Conservation (phyloP, 1,284 basidiomycete genomes). For the Cutaneotrichosporon sp. region DNA sequence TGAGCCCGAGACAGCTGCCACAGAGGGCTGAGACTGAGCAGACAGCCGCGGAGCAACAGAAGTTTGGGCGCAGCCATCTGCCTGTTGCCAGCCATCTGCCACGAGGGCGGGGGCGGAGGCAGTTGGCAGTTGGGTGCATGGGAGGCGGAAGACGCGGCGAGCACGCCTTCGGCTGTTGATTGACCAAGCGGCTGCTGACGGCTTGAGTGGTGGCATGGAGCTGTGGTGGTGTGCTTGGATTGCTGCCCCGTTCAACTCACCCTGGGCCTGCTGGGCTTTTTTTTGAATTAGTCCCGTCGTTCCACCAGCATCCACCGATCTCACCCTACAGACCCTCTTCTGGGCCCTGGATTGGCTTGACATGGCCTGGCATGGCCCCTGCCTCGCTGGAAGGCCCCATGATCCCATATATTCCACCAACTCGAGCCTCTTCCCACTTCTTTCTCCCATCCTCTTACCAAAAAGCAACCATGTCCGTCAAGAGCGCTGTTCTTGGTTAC, state of each 20-base stretch:
- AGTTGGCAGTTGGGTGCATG: neutral
- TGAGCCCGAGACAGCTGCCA: too few species aligned
- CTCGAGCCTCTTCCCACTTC: constrained; percentile 2
- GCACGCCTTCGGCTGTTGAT: neutral
- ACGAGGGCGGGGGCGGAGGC: neutral
- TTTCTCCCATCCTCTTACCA: constrained; percentile 5
- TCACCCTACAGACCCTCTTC: neutral
- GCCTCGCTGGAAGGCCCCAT: constrained; percentile 2
- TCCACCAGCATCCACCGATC: neutral
- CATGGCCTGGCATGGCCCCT: neutral
- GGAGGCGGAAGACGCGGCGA: neutral
- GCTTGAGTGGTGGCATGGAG: too few species aligned
- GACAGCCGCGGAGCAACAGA: too few species aligned
- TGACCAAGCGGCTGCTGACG: neutral
- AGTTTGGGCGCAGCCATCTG: too few species aligned
- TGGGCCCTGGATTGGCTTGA: neutral
- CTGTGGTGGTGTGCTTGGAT: too few species aligned
- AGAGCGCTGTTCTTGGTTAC: constrained; percentile 91
- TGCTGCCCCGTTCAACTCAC: neutral
- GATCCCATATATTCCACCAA: constrained; percentile 4
- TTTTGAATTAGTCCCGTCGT: constrained; percentile 3
- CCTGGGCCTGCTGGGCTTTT: constrained; percentile 6
- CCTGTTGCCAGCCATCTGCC: neutral
- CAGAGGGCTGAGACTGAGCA: too few species aligned
- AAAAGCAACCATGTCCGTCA: constrained; percentile 45